Evolutionary conservation across 2,329 filamentous ascomycete genomes (phyloP), one percentile per base, ranked within the genome.

Genomic region (Seiridium cupressi): DNA sequence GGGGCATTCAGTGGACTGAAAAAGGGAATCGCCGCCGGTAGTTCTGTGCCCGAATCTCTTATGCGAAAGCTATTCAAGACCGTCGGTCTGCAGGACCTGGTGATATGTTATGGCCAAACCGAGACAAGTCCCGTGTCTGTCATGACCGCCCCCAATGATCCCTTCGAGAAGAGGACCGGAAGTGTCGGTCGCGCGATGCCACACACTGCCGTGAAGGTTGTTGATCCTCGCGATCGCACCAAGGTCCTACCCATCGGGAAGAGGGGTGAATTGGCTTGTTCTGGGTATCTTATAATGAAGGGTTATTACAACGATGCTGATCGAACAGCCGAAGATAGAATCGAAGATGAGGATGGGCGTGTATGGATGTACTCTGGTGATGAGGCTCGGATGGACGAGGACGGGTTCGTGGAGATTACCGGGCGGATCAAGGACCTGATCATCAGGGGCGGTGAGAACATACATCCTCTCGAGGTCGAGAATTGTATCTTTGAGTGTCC

Each of bases 91-190:
- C 85, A 83, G 0, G 90, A 96, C 59, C 77, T 98, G 31, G 94
- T 93, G 0, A 97, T 97, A 64, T 97, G 93, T 79, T 98, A 97
- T 74, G 93, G 93, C 62, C 96, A 96, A 93, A 97, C 93, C 1
- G 93, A 97, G 76, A 97, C 93, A 1, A 84, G 82, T 54, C 90
- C 90, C 46, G 90, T 92, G 69, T 81, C 85, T 79, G 86, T 85
- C 64, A 97, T 97, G 93, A 97, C 93, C 0, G 81, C 86, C 0
- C 93, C 91, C 0, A 76, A 84, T 18, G 93, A 97, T 70, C 87
- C 91, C 0, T 78, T 92, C 3, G 83, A 83, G 44, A 90, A 90
- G 74, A 83, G 93, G 46, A 89, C 92, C 56, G 82, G 85, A 44
- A 89, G 85, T 3, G 92, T 98, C 1, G 95, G 95, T 3, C 80